Conservation (phyloP, 345 rosid species). For the Salix brachista region DNA sequence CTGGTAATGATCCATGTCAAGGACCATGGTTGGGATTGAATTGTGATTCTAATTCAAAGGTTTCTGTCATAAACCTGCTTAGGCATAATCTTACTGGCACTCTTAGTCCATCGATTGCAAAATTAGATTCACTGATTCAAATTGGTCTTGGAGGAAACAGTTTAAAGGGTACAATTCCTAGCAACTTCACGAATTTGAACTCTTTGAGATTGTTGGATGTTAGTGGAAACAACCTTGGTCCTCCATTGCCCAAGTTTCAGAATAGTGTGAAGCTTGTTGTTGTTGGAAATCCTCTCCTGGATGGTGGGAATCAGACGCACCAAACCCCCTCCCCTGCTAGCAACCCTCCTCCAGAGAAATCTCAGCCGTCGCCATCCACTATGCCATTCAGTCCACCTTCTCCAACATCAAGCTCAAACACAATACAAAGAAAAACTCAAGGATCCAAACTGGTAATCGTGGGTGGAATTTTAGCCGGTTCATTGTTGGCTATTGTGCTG, state of each 20-base stretch:
- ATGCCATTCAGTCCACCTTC: constrained; percentile 26
- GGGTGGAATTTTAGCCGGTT: constrained; percentile 17
- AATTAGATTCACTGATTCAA: constrained; percentile 39
- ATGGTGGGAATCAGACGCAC: constrained; percentile 12
- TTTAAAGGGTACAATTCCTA: constrained; percentile 37
- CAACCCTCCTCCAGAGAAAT: constrained; percentile 14
- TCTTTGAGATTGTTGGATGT: constrained; percentile 41
- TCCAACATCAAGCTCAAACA: constrained; percentile 9
- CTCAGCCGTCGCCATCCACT: constrained; percentile 10
- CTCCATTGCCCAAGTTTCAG: constrained; percentile 45
- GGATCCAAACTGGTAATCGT: constrained; percentile 10
- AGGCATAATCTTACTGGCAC: constrained; percentile 39
- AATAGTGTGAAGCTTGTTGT: constrained; percentile 31
- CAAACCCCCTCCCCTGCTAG: constrained; percentile 14
- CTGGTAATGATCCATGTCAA: constrained; percentile 47
- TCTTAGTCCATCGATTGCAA: constrained; percentile 38
- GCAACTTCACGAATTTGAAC: constrained; percentile 33
- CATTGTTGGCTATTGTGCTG: constrained; percentile 11
- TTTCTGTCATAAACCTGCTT: constrained; percentile 41
- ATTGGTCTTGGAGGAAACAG: constrained; percentile 37
- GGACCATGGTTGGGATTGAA: constrained; percentile 44
- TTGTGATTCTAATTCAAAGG: constrained; percentile 30
- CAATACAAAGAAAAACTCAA: constrained; percentile 4
- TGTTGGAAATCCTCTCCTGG: constrained; percentile 42
- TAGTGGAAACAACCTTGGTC: constrained; percentile 37